Conservation (phyloP, 140 eudicot species). For the Cichorium intybus region DNA sequence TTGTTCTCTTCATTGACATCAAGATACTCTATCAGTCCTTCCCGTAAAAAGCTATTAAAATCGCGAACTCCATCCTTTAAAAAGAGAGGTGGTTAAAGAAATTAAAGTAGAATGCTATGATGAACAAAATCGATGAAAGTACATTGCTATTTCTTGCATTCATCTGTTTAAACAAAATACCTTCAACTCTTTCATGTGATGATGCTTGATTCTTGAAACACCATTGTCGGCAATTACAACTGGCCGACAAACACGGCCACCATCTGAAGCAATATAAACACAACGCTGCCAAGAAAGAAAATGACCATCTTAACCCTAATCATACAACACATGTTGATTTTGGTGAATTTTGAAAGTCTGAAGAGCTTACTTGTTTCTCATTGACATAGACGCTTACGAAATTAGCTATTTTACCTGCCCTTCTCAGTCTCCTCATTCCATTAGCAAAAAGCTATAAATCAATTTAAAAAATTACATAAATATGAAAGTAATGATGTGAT, state of each 20-base stretch:
- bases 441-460: slow-evolving; percentile 56
- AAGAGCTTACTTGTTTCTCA: slow-evolving; percentile 79
- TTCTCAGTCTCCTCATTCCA: slow-evolving; percentile 80
- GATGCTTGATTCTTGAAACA: slow-evolving; percentile 83
- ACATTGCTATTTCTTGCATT: background rate
- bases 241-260: slow-evolving; percentile 99
- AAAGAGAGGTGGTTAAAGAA: no score
- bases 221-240: slow-evolving; percentile 97
- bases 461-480: slow-evolving; percentile 10
- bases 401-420: slow-evolving; percentile 90
- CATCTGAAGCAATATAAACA: slow-evolving; percentile 96
- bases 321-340: background rate
- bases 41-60: slow-evolving; percentile 79
- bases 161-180: slow-evolving; percentile 23
- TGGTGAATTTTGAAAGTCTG: slow-evolving; percentile 7
- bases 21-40: slow-evolving; percentile 93
- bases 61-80: slow-evolving; percentile 82
- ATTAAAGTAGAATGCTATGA: background rate
- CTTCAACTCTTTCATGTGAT: slow-evolving; percentile 91
- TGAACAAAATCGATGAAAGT: background rate
- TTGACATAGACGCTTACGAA: slow-evolving; percentile 86
- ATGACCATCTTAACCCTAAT: background rate
- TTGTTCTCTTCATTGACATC: slow-evolving; percentile 99
- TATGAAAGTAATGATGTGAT: slow-evolving; percentile 4
- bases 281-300: slow-evolving; percentile 70